A percentile compares a stretch with the other conserved stretches of the same genome.
Conservation (phyloP, 1,139 yeast genomes). For the Saccharomycopsis hybrid region DNA sequence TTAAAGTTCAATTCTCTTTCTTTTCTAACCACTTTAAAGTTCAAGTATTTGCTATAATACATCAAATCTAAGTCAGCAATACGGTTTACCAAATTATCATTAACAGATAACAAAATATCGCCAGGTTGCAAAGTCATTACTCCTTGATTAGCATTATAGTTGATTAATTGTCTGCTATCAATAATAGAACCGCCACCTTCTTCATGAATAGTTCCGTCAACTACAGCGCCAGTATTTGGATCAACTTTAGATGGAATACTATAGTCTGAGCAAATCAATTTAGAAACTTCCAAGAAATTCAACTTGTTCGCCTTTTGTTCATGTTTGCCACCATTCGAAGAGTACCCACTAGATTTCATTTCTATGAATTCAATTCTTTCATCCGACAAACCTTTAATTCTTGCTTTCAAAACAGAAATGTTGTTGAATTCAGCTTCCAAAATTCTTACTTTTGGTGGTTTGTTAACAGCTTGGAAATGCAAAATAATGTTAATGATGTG, state of each 20-base stretch:
- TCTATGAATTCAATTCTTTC: conserved; percentile 73
- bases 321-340: not conserved
- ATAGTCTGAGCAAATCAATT: conserved; percentile 50
- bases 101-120: conserved; percentile 58
- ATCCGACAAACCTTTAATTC: conserved; percentile 80
- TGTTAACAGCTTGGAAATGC: conserved; percentile 42
- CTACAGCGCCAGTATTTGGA: conserved; percentile 12
- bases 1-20: conserved; percentile 40
- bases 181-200: conserved; percentile 16
- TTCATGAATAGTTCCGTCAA: conserved; percentile 5
- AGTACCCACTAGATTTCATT: conserved; percentile 26
- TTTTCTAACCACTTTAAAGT: conserved; percentile 50
- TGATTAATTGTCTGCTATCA: conserved; percentile 17
- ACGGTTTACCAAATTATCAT: conserved; percentile 49
- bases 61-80: conserved; percentile 54
- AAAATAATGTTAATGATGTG: conserved; percentile 55
- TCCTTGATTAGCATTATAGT: conserved; percentile 23
- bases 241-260: conserved; percentile 18
- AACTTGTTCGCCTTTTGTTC: conserved; percentile 47
- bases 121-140: conserved; percentile 42
- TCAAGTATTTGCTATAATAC: conserved; percentile 37
- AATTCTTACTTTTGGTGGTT: conserved; percentile 52
- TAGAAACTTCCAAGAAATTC: conserved; percentile 65
- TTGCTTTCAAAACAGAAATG: conserved; percentile 65
- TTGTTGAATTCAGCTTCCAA: conserved; percentile 76